These are phyloP conservation scores for Bipolaris gigantea DNA, from an alignment of 2,329 filamentous ascomycete genomes.

Conservation along the genomic window DNA sequence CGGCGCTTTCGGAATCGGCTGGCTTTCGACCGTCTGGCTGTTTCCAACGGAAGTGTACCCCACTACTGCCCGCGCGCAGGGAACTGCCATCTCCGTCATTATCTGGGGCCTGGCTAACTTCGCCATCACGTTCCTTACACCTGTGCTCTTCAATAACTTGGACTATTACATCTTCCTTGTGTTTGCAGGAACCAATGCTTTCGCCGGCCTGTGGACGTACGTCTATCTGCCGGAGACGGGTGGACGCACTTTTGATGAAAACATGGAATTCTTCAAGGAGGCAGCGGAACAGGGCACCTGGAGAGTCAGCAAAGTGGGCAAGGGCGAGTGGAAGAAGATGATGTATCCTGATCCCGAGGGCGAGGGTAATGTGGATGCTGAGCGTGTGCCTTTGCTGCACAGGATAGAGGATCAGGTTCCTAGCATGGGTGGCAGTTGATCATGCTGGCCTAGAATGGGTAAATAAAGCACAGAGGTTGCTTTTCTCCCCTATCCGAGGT, in stretches of 20 bases:
- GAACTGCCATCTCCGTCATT: slow-evolving; percentile 58
- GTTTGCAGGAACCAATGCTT: slow-evolving; percentile 57
- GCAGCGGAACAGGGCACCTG: slow-evolving; percentile 57
- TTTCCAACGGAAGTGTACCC: slow-evolving; percentile 63
- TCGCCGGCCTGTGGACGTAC: slow-evolving; percentile 60
- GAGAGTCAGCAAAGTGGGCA: slow-evolving; percentile 56
- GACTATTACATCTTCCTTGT: slow-evolving; percentile 62
- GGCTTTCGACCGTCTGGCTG: slow-evolving; percentile 62
- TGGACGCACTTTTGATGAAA: slow-evolving; percentile 62
- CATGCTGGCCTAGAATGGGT: background rate
- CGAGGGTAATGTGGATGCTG: slow-evolving; percentile 45
- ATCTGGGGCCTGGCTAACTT: slow-evolving; percentile 63
- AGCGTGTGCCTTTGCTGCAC: slow-evolving; percentile 50
- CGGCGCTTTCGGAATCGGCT: slow-evolving; percentile 62
- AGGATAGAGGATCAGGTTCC: slow-evolving; percentile 50
- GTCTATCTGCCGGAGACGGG: slow-evolving; percentile 58
- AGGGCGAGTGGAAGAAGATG: slow-evolving; percentile 55
- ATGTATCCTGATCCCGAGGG: slow-evolving; percentile 45
- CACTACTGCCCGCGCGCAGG: slow-evolving; percentile 57
- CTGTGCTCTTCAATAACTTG: slow-evolving; percentile 62
- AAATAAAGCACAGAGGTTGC: background rate
- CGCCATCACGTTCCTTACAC: slow-evolving; percentile 59
- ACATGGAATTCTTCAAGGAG: slow-evolving; percentile 60
- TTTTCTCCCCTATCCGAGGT: background rate
- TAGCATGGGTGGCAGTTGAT: slow-evolving; percentile 20